Evolutionary conservation across 2,329 filamentous ascomycete genomes (phyloP).

Genomic region (Hypoxylon sp.): DNA sequence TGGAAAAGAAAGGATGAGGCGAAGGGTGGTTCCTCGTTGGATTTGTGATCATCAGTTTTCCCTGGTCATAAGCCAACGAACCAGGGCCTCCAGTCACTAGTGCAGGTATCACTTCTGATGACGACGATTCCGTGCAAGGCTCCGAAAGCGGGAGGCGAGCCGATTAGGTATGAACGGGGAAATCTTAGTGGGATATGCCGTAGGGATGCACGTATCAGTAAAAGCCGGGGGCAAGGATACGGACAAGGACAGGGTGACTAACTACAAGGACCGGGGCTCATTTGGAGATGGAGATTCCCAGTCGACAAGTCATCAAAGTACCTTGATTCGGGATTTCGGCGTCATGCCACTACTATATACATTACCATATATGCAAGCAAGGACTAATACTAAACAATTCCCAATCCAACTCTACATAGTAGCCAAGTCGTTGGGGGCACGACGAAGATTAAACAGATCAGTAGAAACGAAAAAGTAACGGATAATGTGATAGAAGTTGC

Average conservation of each 20-base stretch:
- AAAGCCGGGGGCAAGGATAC: constrained; percentile 35
- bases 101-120: constrained; percentile 46
- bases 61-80: constrained; percentile 38
- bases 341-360: constrained; percentile 22
- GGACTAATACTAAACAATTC: constrained; percentile 10
- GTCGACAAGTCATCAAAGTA: constrained; percentile 34
- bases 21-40: constrained; percentile 31
- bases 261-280: constrained; percentile 27
- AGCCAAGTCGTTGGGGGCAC: constrained; percentile 19
- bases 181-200: constrained; percentile 40
- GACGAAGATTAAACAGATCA: constrained; percentile 9
- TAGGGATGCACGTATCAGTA: constrained; percentile 44
- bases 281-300: constrained; percentile 32
- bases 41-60: constrained; percentile 42
- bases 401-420: constrained; percentile 6
- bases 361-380: constrained; percentile 9
- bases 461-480: constrained; percentile 5
- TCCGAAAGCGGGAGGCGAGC: constrained; percentile 54
- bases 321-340: constrained; percentile 38
- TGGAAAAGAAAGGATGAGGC: constrained; percentile 43
- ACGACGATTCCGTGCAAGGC: constrained; percentile 53
- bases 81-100: constrained; percentile 31
- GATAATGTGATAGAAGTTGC: constrained; percentile 8
- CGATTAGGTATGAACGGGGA: constrained; percentile 40
- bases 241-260: constrained; percentile 30